Evolutionary conservation across 2,329 filamentous ascomycete genomes (phyloP), one percentile per base, ranked within the genome.

Genomic region (Dothistroma pini): DNA sequence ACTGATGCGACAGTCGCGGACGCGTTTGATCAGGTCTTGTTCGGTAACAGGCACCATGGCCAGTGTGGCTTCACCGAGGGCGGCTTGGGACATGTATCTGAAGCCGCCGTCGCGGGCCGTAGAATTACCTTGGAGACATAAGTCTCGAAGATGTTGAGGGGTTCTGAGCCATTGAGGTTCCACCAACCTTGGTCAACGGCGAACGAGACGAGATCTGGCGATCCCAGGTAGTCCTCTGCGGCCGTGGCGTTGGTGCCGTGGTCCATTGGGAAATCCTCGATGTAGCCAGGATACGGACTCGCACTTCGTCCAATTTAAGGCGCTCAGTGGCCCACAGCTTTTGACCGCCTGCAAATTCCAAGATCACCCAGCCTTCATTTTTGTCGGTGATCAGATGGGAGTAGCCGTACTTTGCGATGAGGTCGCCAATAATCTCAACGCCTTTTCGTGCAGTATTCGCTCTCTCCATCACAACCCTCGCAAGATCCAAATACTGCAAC

Each of bases 21-120:
- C 73, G 8, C 73, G 70, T 25, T 76, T 74, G 65, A 79, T 79
- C 2, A 83, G 71, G 60, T 83, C 79, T 19, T 71, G 70, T 61
- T 84, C 81, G 0, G 79, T 80, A n/a, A 83, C 69, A 0, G 82
- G 80, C 1, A 74, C 75, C 70, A 80, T 81, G 16, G 76, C 72
- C 0, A 68, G 67, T 0, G 73, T 75, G 0, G 72, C 73, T n/a
- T 74, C 66, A 54, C 75, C 74, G 1, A 75, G 69, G 0, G 72
- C 71, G 9, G 70, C 72, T 62, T 74, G 74, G 1, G 72, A 75
- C 72, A 75, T 75, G 63, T 74, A 75, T 56, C 74, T 75, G 65
- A 71, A 74, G 3, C 74, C 73, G 14, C 74, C 74, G 29, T 75
- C 66, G 44, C 72, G 63, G 21, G 73, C 73, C 2, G 70, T 71